Percentiles rank a stretch among this genome's conserved stretches.
Conservation (phyloP, 306 rosid species). For the Corylus heterophylla region DNA sequence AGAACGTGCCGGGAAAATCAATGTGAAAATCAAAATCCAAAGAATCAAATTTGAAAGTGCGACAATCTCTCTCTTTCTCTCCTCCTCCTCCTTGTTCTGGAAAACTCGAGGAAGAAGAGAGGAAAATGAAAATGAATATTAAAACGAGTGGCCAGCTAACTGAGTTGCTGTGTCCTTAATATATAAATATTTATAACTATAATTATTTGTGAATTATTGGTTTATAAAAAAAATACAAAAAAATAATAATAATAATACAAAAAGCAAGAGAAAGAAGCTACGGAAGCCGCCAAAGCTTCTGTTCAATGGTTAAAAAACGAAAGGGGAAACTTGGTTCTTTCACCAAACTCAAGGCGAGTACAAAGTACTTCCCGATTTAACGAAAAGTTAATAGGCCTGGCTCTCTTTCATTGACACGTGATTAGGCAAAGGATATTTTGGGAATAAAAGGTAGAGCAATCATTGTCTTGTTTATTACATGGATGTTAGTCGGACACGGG, state of each 20-base stretch:
- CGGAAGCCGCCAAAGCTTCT: constrained; percentile 48
- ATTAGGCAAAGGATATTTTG: neutral
- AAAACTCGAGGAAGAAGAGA: constrained; percentile 47
- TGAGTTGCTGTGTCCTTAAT: constrained; percentile 53
- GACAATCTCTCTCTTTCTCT: constrained; percentile 27
- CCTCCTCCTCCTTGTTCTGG: constrained; percentile 33
- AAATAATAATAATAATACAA: neutral
- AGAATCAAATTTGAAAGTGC: constrained; percentile 27
- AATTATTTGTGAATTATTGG: constrained; percentile 38
- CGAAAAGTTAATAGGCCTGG: neutral
- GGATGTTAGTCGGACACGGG: neutral
- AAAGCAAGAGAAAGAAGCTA: constrained; percentile 7
- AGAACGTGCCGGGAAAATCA: constrained; percentile 21
- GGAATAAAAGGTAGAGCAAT: constrained; percentile 26
- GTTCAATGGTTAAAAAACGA: constrained; percentile 9
- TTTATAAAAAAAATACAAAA: neutral
- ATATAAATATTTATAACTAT: constrained; percentile 26
- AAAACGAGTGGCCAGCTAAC: constrained; percentile 88
- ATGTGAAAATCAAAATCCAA: constrained; percentile 35
- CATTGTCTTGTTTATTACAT: constrained; percentile 26
- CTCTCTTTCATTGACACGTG: constrained; percentile 2
- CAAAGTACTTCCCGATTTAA: constrained; percentile 12
- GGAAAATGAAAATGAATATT: constrained; percentile 26
- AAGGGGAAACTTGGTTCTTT: neutral
- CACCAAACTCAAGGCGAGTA: neutral